These are phyloP conservation scores for Bryoglossum gracile DNA, from an alignment of 495 filamentous ascomycete genomes.

Conservation along the genomic window DNA sequence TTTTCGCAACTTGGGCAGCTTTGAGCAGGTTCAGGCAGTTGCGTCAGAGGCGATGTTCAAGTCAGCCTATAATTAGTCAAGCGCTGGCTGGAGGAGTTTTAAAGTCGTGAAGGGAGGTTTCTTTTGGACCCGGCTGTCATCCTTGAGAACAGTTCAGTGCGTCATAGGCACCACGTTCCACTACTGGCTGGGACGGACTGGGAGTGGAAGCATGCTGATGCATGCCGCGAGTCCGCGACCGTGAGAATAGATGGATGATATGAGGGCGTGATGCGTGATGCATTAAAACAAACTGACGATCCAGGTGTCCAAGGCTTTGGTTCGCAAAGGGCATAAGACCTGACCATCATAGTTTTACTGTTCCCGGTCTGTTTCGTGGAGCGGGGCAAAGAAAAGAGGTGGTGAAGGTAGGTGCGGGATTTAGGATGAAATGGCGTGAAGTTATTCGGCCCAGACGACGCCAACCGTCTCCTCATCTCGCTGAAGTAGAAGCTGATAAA, in stretches of 20 bases:
- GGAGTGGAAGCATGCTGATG: background rate
- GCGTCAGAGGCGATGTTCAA: background rate
- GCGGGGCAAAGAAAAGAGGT: slow-evolving; percentile 6
- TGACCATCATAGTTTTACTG: slow-evolving; percentile 5
- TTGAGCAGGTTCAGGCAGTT: slow-evolving; percentile 3
- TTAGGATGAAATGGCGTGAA: too few relatives aligned
- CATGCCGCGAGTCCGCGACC: background rate
- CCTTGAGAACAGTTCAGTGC: background rate
- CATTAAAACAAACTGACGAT: slow-evolving; percentile 6
- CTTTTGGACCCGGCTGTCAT: background rate
- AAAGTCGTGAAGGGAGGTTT: background rate
- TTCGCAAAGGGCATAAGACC: slow-evolving; percentile 2
- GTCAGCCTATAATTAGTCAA: background rate
- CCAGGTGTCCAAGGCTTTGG: slow-evolving; percentile 4
- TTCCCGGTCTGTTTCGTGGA: slow-evolving; percentile 8
- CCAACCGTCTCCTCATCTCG: too few relatives aligned
- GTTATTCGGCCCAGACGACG: too few relatives aligned
- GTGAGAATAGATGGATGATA: background rate
- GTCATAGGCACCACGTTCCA: background rate
- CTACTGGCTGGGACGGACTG: background rate
- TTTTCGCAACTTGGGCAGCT: too few relatives aligned
- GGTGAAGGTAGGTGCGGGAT: background rate
- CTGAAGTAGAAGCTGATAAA: too few relatives aligned
- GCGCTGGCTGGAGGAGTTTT: background rate
- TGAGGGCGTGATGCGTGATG: slow-evolving; percentile 6